These are phyloP conservation scores for Melastoma malabathricum DNA, from an alignment of 345 rosid species.

Conservation along the genomic window DNA sequence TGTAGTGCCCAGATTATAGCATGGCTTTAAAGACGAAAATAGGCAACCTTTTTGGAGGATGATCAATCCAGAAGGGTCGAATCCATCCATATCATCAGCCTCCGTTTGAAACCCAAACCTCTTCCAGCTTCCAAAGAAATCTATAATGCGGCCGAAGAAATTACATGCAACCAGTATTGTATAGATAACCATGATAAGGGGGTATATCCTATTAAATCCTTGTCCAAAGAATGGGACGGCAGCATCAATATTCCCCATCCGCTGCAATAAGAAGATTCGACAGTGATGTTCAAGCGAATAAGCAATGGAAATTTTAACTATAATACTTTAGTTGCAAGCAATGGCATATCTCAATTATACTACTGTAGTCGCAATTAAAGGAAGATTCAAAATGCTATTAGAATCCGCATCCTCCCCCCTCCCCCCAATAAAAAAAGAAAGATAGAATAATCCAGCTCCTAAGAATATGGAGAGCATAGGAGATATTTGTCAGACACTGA, in stretches of 20 bases:
- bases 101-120: conserved; percentile 73
- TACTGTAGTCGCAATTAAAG: too few species aligned
- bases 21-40: not conserved
- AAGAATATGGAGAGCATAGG: too few species aligned
- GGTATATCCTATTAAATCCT: conserved; percentile 84
- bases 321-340: too few species aligned
- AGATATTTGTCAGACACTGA: too few species aligned
- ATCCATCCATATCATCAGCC: conserved; percentile 76
- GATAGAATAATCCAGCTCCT: too few species aligned
- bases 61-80: conserved; percentile 86
- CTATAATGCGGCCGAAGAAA: conserved; percentile 76
- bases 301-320: too few species aligned
- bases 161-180: conserved; percentile 86
- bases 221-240: conserved; percentile 78
- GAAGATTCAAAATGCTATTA: too few species aligned
- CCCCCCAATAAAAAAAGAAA: too few species aligned
- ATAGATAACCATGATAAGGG: conserved; percentile 93
- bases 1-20: not conserved
- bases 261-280: conserved; percentile 35
- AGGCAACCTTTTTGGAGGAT: conserved; percentile 70
- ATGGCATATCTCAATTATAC: too few species aligned
- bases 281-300: too few species aligned
- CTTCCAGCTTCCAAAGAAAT: conserved; percentile 95
- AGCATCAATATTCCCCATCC: conserved; percentile 83
- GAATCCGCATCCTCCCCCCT: too few species aligned